A percentile compares a stretch with the other conserved stretches of the same genome.
These are phyloP conservation scores for Funneliformis geosporum DNA, from an alignment of 192 early-diverging fungal species.

Conservation along the genomic window DNA sequence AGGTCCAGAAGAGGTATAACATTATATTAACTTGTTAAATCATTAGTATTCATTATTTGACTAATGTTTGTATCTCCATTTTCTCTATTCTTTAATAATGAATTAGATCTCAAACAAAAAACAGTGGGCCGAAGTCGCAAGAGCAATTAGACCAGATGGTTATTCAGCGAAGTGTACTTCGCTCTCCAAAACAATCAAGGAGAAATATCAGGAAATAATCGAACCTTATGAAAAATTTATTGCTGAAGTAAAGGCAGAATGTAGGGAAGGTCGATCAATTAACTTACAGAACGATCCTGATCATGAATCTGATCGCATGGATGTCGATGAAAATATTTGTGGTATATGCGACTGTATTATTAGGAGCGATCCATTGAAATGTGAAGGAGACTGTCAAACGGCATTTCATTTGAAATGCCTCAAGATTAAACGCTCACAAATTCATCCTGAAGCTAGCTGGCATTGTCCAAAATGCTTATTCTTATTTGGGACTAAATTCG, in stretches of 20 bases:
- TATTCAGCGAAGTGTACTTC: constrained; percentile 69
- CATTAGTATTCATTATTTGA: too few relatives aligned
- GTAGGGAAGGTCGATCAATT: background rate
- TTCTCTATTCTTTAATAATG: constrained; percentile 21
- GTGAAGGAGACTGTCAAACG: constrained; percentile 17
- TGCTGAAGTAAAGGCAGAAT: constrained; percentile 42
- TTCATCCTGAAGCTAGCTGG: constrained; percentile 73
- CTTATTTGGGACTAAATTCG: constrained; percentile 82
- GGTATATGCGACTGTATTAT: constrained; percentile 39
- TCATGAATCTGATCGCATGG: background rate
- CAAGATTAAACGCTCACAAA: constrained; percentile 30
- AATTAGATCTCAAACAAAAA: constrained; percentile 63
- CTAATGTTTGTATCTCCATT: too few relatives aligned
- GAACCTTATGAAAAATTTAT: constrained; percentile 65
- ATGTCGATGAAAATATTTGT: constrained; percentile 65
- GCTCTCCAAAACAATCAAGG: constrained; percentile 67
- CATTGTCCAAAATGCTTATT: constrained; percentile 84
- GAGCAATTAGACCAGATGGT: constrained; percentile 51
- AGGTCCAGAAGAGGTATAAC: constrained; percentile 65
- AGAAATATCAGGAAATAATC: constrained; percentile 61
- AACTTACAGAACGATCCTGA: background rate
- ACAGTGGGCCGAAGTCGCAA: constrained; percentile 79
- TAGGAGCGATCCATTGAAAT: background rate
- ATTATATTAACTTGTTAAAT: constrained; percentile 13
- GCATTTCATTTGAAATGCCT: constrained; percentile 12